Percentiles rank a stretch among this genome's conserved stretches.
phyloP scores from a whole-genome alignment of 345 rosid genomes.

The Erucastrum elatum region DNA sequence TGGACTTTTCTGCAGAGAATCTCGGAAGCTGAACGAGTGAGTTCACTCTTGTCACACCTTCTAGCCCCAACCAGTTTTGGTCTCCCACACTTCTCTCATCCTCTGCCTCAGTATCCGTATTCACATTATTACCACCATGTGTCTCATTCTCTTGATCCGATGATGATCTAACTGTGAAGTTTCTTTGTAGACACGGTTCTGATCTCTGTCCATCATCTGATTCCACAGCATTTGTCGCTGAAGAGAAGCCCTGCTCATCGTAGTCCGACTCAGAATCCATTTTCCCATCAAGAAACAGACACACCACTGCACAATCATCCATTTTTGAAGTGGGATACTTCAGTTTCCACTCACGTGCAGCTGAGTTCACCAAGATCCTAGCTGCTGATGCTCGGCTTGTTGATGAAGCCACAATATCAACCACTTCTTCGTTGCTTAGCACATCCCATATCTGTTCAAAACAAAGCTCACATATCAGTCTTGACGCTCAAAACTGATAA shows the following conservation, averaged over 20 bases:
- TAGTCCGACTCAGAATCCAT: conserved; percentile 80
- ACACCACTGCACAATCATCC: conserved; percentile 99
- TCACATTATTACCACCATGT: conserved; percentile 34
- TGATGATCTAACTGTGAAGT: conserved; percentile 80
- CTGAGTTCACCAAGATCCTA: conserved; percentile 77
- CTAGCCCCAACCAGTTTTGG: conserved; percentile 88
- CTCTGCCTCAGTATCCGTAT: conserved; percentile 9
- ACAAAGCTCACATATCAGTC: conserved; percentile 1
- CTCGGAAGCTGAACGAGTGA: conserved; percentile 98
- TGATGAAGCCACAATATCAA: conserved; percentile 78
- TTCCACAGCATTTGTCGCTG: conserved; percentile 82
- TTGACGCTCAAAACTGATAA: not conserved
- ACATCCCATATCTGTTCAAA: conserved; percentile 93
- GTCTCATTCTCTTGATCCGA: conserved; percentile 58
- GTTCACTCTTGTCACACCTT: conserved; percentile 95
- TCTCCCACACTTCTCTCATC: conserved; percentile 52
- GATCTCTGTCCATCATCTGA: conserved; percentile 84
- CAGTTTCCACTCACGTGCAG: conserved; percentile 87
- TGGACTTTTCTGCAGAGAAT: conserved; percentile 73
- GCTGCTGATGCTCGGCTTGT: conserved; percentile 89
- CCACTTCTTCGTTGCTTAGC: conserved; percentile 95
- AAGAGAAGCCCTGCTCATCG: conserved; percentile 82
- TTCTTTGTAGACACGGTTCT: conserved; percentile 87
- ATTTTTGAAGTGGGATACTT: conserved; percentile 97
- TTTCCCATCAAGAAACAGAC: conserved; percentile 89